phyloP scores from a whole-genome alignment of 805 yeast species.

The Suhomyces xylopsoci region DNA sequence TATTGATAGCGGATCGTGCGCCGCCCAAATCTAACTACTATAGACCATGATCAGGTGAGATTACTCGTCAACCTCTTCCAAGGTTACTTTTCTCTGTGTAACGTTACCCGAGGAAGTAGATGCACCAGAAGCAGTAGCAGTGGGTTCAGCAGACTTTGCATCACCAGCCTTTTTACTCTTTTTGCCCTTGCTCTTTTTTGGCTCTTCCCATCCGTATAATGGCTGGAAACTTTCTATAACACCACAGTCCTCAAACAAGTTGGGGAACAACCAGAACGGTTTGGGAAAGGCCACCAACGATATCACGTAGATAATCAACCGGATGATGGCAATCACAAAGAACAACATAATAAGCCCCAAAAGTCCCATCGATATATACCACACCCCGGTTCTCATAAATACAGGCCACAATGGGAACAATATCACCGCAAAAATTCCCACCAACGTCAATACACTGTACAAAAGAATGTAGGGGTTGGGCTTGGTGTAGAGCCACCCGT shows the following conservation, averaged over 20 bases:
- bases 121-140: conserved; percentile 13
- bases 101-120: conserved; percentile 13
- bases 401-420: conserved; percentile 95
- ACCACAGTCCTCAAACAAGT: conserved; percentile 92
- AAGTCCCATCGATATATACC: conserved; percentile 79
- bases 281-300: conserved; percentile 57
- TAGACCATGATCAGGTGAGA: neutral
- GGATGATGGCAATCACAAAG: conserved; percentile 72
- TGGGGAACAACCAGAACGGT: conserved; percentile 97
- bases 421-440: conserved; percentile 59
- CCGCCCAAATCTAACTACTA: neutral
- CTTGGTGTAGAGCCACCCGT: conserved; percentile 77
- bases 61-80: conserved; percentile 41
- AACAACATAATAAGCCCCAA: conserved; percentile 72
- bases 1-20: neutral
- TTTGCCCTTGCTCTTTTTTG: conserved; percentile 21
- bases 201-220: conserved; percentile 75
- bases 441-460: conserved; percentile 64
- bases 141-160: conserved; percentile 6
- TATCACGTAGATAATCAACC: conserved; percentile 65
- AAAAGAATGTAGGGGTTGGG: conserved; percentile 62
- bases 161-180: conserved; percentile 5
- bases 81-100: conserved; percentile 32
- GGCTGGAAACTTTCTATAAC: conserved; percentile 90
- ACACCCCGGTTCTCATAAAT: conserved; percentile 84